These are phyloP conservation scores for Serpula lacrymans DNA, from an alignment of 768 basidiomycete genomes.

Conservation along the genomic window DNA sequence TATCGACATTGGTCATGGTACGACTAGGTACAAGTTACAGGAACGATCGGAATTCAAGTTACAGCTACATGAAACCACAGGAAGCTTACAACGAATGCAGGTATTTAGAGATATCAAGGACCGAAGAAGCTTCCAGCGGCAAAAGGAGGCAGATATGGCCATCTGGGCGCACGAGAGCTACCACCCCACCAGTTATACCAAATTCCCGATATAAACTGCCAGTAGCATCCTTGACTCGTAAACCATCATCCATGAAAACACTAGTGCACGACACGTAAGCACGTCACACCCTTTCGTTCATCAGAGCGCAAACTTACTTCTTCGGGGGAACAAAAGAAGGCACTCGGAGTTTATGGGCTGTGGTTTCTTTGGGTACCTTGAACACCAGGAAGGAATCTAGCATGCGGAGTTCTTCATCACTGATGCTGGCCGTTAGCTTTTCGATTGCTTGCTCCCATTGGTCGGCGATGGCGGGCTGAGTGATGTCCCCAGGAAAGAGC, in stretches of 20 bases:
- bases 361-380: not conserved
- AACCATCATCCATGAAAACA: not conserved
- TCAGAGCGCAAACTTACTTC: too few relatives aligned
- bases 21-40: too few relatives aligned
- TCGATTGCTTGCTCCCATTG: not conserved
- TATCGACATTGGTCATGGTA: too few relatives aligned
- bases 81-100: not conserved
- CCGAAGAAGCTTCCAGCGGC: not conserved
- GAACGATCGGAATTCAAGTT: too few relatives aligned
- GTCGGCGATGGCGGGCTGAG: not conserved
- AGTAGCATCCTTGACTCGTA: not conserved
- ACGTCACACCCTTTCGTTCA: too few relatives aligned
- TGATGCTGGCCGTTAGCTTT: not conserved
- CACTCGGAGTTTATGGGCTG: not conserved
- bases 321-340: not conserved
- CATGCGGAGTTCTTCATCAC: not conserved
- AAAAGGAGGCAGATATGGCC: conserved; percentile 1
- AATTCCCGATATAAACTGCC: not conserved
- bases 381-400: not conserved
- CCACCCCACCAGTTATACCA: not conserved
- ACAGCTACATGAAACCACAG: too few relatives aligned
- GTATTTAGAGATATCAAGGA: not conserved
- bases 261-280: not conserved
- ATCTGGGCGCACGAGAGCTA: not conserved
- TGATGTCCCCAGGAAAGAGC: conserved; percentile 12